Evolutionary conservation across 495 filamentous ascomycete species (phyloP), one percentile per base, ranked within the genome.

Genomic region (Neurospora sp.): DNA sequence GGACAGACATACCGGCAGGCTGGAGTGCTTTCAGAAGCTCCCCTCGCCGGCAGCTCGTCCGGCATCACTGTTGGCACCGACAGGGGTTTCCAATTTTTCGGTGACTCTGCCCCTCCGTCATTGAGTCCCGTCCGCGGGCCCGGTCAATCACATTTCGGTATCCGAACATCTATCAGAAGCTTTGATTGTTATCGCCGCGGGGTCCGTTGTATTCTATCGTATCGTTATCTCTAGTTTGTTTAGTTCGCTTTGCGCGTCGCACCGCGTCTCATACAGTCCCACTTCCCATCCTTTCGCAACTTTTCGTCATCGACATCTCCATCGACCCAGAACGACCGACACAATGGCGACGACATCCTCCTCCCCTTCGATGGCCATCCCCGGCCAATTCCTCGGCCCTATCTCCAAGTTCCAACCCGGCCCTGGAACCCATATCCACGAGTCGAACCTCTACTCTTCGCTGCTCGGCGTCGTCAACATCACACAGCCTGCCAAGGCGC

Each of bases 331-430:
- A 75, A n/a, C 61, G n/a, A 53, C 41, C 61, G 27, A 53, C 41
- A 37, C 16, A 53, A 79, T 76, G 73, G 68, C 75, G 41, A 76
- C 76, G 71, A 72, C 75, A 44, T 68, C 72, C 46, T 16, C 71
- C 37, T 69, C 76, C 35, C 69, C 80, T 12, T 44, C 69, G 10
- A 71, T 84, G 35, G 88, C 86, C 38, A 81, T 89, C 65, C 93
- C 94, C 46, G 95, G 95, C 79, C 92, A 95, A 81, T 85, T 88
- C 69, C 88, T 98, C 27, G 94, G 91, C 22, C 81, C 91, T 14
- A 79, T 86, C 22, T 81, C 88, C 39, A 84, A 86, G 72, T 93
- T 90, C 81, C 77, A 81, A 61, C 87, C 92, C 65, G 94, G 95
- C 11, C 85, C 92, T 2, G 95, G 95, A 65, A 96, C 92, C 3